Base-by-base conservation (phyloP, 1,284 basidiomycete species). In the Amylostereum chailletii region DNA sequence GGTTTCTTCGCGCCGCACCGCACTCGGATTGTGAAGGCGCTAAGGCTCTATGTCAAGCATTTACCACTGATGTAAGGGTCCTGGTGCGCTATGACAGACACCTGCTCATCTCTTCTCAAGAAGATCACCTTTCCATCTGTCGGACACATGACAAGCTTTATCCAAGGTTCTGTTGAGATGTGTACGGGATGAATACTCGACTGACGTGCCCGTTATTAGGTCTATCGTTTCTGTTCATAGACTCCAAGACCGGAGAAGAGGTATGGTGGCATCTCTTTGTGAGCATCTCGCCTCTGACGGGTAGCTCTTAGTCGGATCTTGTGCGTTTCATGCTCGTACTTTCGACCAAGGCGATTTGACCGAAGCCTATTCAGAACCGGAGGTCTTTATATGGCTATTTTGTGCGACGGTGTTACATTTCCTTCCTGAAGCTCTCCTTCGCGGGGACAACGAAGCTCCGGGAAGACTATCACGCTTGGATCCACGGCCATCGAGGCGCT, bases 331-430 rank as follows among this genome's bases (percentile, higher is more conserved):
- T n/a, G 29, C 11, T 9, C 37, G 34, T 29, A 29, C 4, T 31
- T 34, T 41, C 44, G 32, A 8, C 37, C 19, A 3, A 19, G 31
- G 39, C 32, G 10, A 4, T 33, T 2, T 36, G 26, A 45, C 47
- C 29, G 47, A 51, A 6, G 42, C 41, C 11, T n/a, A 49, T 29
- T 10, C 57, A 83, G 82, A 67, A 69, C 49, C 77, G 80, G 34
- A 80, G 86, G n/a, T 90, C 88, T 1, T 65, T 87, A 33, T 87
- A 90, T 62, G 88, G 87, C 2, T 86, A 79, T 57, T 90, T 90
- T 57, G 80, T 76, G 57, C 81, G 87, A 45, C 74, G 88, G 42
- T 87, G 83, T 59, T 82, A 75, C 53, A 71, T 87, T 46, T 82
- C 76, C 57, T 90, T 83, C 62, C 61, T 75, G 55, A 90, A 90